These are phyloP conservation scores for Trifolium fragiferum DNA, from an alignment of 306 rosid genomes.

Conservation along the genomic window DNA sequence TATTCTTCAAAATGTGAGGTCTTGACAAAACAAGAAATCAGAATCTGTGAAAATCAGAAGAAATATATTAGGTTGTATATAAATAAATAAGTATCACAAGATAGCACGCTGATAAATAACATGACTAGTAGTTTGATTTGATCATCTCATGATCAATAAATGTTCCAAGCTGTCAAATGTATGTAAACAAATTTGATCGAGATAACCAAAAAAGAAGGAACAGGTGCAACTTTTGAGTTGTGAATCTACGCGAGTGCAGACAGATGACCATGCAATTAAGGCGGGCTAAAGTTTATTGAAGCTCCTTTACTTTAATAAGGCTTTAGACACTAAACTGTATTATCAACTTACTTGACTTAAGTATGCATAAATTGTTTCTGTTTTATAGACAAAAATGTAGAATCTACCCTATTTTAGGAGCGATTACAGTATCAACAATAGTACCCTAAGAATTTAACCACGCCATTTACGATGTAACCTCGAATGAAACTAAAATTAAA, in stretches of 20 bases:
- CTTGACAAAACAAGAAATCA: slow-evolving; percentile 93
- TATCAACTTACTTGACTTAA: slow-evolving; percentile 6
- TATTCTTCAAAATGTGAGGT: slow-evolving; percentile 93
- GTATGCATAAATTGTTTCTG: slow-evolving; percentile 2
- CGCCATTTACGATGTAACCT: slow-evolving; percentile 24
- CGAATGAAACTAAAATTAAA: slow-evolving; percentile 14
- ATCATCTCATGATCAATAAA: slow-evolving; percentile 13
- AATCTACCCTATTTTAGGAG: background rate
- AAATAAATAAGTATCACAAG: slow-evolving; percentile 5
- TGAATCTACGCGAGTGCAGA: slow-evolving; percentile 11
- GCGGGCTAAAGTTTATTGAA: background rate
- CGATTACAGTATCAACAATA: slow-evolving; percentile 3
- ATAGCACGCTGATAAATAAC: slow-evolving; percentile 13
- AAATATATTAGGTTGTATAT: slow-evolving; percentile 24
- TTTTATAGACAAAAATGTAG: slow-evolving; percentile 6
- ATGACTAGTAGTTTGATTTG: slow-evolving; percentile 11
- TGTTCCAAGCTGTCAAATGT: slow-evolving; percentile 21
- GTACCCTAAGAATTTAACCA: slow-evolving; percentile 8
- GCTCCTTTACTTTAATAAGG: background rate
- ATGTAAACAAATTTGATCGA: background rate
- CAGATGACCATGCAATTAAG: slow-evolving; percentile 11
- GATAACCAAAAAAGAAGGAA: background rate
- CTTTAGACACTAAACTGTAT: slow-evolving; percentile 1
- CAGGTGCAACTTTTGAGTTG: background rate
- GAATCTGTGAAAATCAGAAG: slow-evolving; percentile 59